Evolutionary conservation across 768 basidiomycete genomes (phyloP).

Genomic region (Mycena vulgaris): DNA sequence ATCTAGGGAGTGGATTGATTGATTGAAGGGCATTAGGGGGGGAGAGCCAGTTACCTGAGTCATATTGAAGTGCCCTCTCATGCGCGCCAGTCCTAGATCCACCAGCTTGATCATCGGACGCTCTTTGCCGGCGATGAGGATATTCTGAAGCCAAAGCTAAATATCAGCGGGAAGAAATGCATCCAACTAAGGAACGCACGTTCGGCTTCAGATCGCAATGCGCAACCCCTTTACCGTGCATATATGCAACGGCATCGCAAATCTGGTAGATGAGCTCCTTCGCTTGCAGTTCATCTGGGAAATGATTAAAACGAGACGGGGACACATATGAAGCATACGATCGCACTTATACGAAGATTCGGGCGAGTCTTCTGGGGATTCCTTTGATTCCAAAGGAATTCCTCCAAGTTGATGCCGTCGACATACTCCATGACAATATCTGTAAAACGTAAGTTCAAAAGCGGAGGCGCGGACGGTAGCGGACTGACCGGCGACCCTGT

Average conservation of each 20-base stretch:
- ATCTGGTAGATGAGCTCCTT: conserved; percentile 69
- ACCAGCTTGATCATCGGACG: conserved; percentile 68
- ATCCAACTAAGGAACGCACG: background rate
- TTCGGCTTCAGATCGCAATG: conserved; percentile 83
- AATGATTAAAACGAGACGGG: background rate
- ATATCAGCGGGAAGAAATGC: background rate
- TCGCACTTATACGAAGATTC: no score
- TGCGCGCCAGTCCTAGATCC: conserved; percentile 77
- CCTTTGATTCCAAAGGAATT: no score
- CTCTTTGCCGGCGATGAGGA: conserved; percentile 60
- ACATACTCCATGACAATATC: conserved; percentile 32
- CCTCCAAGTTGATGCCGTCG: conserved; percentile 5
- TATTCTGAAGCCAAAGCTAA: conserved; percentile 54
- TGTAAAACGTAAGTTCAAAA: background rate
- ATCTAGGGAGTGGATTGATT: background rate
- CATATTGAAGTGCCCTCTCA: conserved; percentile 51
- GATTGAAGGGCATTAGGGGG: background rate
- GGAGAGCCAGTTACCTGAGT: background rate
- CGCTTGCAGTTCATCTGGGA: conserved; percentile 56
- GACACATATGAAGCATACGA: background rate
- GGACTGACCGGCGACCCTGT: conserved; percentile 53
- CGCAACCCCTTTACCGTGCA: conserved; percentile 59
- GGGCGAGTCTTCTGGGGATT: no score
- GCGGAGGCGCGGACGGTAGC: conserved; percentile 31
- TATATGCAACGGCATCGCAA: conserved; percentile 64